phyloP scores from a whole-genome alignment of 441 rosid species.

The Jatropha podagrica region DNA sequence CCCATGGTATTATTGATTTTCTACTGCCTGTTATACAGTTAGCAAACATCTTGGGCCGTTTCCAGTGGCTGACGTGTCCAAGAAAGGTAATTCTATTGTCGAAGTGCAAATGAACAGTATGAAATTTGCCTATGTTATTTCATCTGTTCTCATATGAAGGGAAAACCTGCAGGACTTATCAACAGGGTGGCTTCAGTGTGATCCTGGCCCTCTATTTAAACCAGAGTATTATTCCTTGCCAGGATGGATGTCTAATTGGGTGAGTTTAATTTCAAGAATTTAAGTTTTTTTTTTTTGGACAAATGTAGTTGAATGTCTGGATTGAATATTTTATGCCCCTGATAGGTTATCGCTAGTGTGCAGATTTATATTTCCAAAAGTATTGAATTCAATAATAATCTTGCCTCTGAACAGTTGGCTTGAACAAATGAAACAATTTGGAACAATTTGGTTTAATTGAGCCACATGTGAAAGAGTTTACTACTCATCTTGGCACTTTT shows the following conservation, averaged over 20 bases:
- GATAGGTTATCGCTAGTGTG: background rate
- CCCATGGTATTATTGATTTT: background rate
- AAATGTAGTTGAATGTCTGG: background rate
- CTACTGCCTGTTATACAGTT: conserved; percentile 47
- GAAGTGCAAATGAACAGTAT: background rate
- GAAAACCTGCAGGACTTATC: conserved; percentile 64
- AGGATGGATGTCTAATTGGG: conserved; percentile 61
- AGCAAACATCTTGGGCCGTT: conserved; percentile 78
- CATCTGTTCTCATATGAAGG: conserved; percentile 8
- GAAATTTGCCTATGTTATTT: background rate
- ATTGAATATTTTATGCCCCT: background rate
- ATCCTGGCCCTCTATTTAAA: conserved; percentile 80
- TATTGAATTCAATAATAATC: background rate
- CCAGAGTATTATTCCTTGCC: conserved; percentile 58
- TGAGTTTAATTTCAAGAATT: conserved; percentile 25
- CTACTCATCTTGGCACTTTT: background rate
- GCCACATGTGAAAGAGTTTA: background rate
- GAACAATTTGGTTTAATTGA: background rate
- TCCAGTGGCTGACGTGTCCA: conserved; percentile 88
- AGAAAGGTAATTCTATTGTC: conserved; percentile 59
- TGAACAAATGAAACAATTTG: background rate
- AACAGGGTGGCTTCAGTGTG: conserved; percentile 90
- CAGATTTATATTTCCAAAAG: background rate
- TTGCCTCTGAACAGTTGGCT: background rate
- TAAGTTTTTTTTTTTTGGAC: background rate